A percentile compares a stretch with the other conserved stretches of the same genome.
phyloP scores from a whole-genome alignment of 441 rosid species.

The Euphorbia schlechtendalii region DNA sequence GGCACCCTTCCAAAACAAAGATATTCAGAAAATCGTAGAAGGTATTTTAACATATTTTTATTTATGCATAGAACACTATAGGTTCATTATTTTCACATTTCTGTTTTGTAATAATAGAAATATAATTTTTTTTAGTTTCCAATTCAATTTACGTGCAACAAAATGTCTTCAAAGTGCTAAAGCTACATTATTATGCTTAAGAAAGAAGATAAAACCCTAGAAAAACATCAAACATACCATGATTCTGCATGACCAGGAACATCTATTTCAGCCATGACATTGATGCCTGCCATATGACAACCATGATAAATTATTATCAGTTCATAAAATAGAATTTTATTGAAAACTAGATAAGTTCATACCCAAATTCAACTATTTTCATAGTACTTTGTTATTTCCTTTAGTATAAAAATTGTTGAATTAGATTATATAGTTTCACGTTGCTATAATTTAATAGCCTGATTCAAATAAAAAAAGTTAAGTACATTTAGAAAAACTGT shows the following conservation, averaged over 20 bases:
- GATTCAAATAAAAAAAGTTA: conserved; percentile 8
- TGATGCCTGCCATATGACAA: conserved; percentile 58
- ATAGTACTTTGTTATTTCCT: neutral
- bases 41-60: too few relatives aligned
- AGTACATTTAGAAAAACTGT: neutral
- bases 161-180: neutral
- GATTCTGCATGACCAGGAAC: conserved; percentile 99
- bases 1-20: too few relatives aligned
- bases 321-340: neutral
- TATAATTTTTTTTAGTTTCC: neutral
- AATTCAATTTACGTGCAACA: neutral
- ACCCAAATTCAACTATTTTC: neutral
- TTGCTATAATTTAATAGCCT: neutral
- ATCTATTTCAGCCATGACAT: conserved; percentile 90
- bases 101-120: neutral
- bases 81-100: neutral
- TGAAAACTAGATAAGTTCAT: neutral
- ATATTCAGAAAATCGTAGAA: too few relatives aligned
- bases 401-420: neutral
- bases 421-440: neutral
- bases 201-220: neutral
- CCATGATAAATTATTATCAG: neutral
- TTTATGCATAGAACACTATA: neutral
- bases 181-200: neutral
- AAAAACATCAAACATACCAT: conserved; percentile 41